Evolutionary conservation across 2,329 filamentous ascomycete genomes (phyloP).

Genomic region (Diaporthe sp.): DNA sequence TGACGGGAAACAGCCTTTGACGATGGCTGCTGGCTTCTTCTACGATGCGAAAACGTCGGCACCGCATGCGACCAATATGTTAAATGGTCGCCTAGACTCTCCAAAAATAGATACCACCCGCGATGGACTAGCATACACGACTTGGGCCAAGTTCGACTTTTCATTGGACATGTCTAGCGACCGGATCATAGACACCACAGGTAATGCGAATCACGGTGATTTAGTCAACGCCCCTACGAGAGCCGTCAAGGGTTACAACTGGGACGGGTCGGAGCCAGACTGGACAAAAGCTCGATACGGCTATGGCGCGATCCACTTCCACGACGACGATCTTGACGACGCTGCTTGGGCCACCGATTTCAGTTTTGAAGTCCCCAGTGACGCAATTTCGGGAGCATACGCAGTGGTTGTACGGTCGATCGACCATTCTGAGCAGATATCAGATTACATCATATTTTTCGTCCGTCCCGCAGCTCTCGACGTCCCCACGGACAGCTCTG

Average conservation of each 20-base stretch:
- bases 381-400: background rate
- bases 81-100: background rate
- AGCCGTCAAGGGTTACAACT: background rate
- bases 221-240: background rate
- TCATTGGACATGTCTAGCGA: background rate
- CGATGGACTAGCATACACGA: background rate
- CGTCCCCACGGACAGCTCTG: background rate
- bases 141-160: background rate
- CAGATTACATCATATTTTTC: background rate
- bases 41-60: background rate
- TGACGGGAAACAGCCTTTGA: background rate
- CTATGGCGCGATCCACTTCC: background rate
- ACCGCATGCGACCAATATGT: background rate
- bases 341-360: background rate
- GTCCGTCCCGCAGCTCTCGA: background rate
- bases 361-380: background rate
- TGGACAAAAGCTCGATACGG: background rate
- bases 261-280: background rate
- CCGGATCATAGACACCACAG: background rate
- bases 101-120: background rate
- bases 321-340: background rate
- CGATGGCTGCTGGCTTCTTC: background rate
- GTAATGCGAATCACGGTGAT: background rate
- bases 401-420: background rate
- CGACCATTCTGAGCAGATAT: background rate